phyloP scores from a whole-genome alignment of 352 stramenopile genomes.

The Lagenidium giganteum region DNA sequence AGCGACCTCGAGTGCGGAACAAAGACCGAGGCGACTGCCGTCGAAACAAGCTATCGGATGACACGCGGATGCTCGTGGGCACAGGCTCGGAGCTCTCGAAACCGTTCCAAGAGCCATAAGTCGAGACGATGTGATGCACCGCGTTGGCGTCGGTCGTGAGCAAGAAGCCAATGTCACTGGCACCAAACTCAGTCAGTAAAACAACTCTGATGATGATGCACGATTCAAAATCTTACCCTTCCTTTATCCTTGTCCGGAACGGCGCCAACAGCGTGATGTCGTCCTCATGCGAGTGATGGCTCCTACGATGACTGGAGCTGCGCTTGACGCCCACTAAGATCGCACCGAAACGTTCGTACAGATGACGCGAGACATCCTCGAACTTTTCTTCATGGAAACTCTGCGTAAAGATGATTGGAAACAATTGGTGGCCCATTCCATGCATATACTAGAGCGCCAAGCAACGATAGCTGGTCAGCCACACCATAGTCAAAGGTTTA shows the following conservation, averaged over 20 bases:
- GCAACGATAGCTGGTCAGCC: no score
- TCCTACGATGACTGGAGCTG: not conserved
- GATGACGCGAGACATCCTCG: constrained; percentile 39
- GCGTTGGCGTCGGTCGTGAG: constrained; percentile 40
- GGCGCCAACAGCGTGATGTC: constrained; percentile 16
- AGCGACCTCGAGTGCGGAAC: no score
- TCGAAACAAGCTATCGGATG: constrained; percentile 15
- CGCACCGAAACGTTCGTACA: constrained; percentile 48
- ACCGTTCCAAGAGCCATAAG: constrained; percentile 43
- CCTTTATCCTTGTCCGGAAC: constrained; percentile 34
- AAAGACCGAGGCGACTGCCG: constrained; percentile 4
- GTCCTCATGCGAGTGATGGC: not conserved
- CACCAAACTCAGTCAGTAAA: not conserved
- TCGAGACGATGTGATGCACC: constrained; percentile 51
- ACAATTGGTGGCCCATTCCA: constrained; percentile 65
- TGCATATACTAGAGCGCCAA: constrained; percentile 54
- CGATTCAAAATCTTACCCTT: constrained; percentile 31
- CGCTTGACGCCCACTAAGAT: constrained; percentile 30
- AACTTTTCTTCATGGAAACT: constrained; percentile 50
- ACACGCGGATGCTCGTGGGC: constrained; percentile 18
- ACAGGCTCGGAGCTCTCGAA: no score
- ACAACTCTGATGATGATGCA: not conserved
- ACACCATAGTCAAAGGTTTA: no score
- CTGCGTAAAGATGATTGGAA: constrained; percentile 55
- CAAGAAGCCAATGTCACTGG: constrained; percentile 64